Conservation (phyloP, 352 stramenopile genomes). For the Phytophthora constricta region DNA sequence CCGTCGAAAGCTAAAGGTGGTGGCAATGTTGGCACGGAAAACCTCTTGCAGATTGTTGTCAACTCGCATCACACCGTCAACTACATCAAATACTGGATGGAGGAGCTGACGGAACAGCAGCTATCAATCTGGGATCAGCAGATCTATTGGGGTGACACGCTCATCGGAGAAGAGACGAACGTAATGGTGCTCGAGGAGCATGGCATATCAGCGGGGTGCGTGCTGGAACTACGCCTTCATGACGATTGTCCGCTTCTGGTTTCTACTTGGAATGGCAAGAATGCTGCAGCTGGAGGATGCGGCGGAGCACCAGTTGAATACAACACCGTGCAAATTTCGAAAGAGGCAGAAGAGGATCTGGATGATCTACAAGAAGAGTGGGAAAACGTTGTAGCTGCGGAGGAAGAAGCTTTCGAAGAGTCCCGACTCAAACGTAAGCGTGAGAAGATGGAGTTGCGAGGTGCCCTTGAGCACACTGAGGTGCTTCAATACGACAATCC, state of each 20-base stretch:
- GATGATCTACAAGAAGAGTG: slow-evolving; percentile 76
- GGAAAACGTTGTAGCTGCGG: slow-evolving; percentile 58
- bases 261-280: slow-evolving; percentile 69
- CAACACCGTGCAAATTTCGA: slow-evolving; percentile 85
- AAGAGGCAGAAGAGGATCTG: slow-evolving; percentile 80
- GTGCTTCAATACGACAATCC: slow-evolving; percentile 65
- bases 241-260: slow-evolving; percentile 77
- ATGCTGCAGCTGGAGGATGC: slow-evolving; percentile 37
- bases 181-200: slow-evolving; percentile 80
- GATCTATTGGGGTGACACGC: slow-evolving; percentile 76
- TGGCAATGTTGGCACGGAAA: slow-evolving; percentile 19
- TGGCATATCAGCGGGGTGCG: slow-evolving; percentile 68
- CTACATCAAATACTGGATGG: slow-evolving; percentile 87
- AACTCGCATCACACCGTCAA: slow-evolving; percentile 74
- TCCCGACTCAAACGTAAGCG: slow-evolving; percentile 55
- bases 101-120: slow-evolving; percentile 80
- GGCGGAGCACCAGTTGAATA: slow-evolving; percentile 54
- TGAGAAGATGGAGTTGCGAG: slow-evolving; percentile 56
- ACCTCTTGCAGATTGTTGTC: slow-evolving; percentile 67
- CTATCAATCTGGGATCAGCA: slow-evolving; percentile 86
- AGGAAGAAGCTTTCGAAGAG: slow-evolving; percentile 66
- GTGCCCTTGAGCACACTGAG: slow-evolving; percentile 65
- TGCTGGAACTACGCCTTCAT: slow-evolving; percentile 75
- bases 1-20: not conserved
- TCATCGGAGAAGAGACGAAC: slow-evolving; percentile 76